These are phyloP conservation scores for Fusarium camptoceras DNA, from an alignment of 2,329 filamentous ascomycete species.

Conservation along the genomic window DNA sequence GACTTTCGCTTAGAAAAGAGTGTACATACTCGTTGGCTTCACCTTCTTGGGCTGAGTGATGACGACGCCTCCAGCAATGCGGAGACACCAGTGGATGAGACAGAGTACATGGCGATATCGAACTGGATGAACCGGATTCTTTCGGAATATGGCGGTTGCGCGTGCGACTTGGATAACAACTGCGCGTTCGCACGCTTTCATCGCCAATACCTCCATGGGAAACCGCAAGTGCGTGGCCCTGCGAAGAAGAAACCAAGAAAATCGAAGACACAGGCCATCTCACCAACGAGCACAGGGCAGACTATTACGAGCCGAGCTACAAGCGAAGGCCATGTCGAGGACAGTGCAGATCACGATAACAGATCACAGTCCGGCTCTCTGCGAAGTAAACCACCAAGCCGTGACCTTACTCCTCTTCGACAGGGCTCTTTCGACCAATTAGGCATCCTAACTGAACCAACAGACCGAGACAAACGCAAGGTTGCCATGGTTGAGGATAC, in stretches of 20 bases:
- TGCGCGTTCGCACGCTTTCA: constrained; percentile 74
- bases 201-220: constrained; percentile 64
- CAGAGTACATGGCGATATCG: constrained; percentile 70
- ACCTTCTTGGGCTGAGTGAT: constrained; percentile 71
- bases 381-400: constrained; percentile 73
- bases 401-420: constrained; percentile 71
- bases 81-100: constrained; percentile 67
- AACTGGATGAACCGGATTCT: constrained; percentile 77
- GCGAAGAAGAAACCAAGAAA: constrained; percentile 67
- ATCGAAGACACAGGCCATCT: constrained; percentile 66
- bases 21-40: constrained; percentile 64
- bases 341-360: constrained; percentile 64
- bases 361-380: constrained; percentile 60
- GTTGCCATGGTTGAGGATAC: constrained; percentile 74
- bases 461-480: constrained; percentile 75
- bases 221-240: constrained; percentile 55
- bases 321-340: constrained; percentile 71
- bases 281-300: constrained; percentile 71
- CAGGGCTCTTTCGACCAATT: constrained; percentile 71
- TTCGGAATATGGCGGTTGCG: constrained; percentile 83
- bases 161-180: constrained; percentile 73
- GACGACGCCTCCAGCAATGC: constrained; percentile 63
- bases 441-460: constrained; percentile 71
- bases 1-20: constrained; percentile 73
- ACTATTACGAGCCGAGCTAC: constrained; percentile 72